Conservation (phyloP, 129 eudicot genomes). For the Flaveria robusta region DNA sequence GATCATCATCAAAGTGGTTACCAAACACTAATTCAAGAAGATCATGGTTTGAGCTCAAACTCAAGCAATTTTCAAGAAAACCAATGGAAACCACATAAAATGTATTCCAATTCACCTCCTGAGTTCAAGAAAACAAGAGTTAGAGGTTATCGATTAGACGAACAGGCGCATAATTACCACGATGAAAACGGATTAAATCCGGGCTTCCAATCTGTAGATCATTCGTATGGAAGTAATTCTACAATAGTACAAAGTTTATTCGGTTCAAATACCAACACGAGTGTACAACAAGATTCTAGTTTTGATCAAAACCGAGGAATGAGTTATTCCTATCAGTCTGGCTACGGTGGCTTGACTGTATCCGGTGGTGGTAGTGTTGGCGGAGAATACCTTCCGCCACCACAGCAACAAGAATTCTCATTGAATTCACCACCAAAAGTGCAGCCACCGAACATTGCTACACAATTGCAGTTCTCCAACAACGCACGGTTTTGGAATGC, state of each 20-base stretch:
- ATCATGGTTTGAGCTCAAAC: conserved; percentile 52
- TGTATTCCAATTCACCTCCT: conserved; percentile 38
- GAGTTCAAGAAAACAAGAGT: conserved; percentile 40
- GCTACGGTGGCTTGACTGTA: conserved; percentile 33
- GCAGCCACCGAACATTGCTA: conserved; percentile 24
- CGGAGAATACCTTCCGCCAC: conserved; percentile 31
- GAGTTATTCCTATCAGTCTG: conserved; percentile 38
- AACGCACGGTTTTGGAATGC: conserved; percentile 83
- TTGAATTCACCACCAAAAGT: conserved; percentile 50
- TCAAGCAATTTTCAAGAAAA: conserved; percentile 47
- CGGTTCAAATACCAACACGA: conserved; percentile 51
- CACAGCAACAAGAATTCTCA: conserved; percentile 40
- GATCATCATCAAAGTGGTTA: conserved; percentile 58
- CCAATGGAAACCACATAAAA: conserved; percentile 58
- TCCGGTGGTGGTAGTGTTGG: conserved; percentile 29
- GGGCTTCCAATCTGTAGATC: conserved; percentile 55
- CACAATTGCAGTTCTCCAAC: conserved; percentile 41
- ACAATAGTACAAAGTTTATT: conserved; percentile 53
- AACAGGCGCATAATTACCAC: conserved; percentile 20
- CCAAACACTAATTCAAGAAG: conserved; percentile 66
- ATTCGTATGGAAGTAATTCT: conserved; percentile 47
- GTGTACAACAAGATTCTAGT: conserved; percentile 42
- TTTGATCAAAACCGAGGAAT: conserved; percentile 43
- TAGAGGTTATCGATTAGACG: conserved; percentile 48
- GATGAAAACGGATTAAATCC: conserved; percentile 36